Evolutionary conservation across 1,139 yeast genomes (phyloP).

Genomic region (Debaryomycetaceae sp.): DNA sequence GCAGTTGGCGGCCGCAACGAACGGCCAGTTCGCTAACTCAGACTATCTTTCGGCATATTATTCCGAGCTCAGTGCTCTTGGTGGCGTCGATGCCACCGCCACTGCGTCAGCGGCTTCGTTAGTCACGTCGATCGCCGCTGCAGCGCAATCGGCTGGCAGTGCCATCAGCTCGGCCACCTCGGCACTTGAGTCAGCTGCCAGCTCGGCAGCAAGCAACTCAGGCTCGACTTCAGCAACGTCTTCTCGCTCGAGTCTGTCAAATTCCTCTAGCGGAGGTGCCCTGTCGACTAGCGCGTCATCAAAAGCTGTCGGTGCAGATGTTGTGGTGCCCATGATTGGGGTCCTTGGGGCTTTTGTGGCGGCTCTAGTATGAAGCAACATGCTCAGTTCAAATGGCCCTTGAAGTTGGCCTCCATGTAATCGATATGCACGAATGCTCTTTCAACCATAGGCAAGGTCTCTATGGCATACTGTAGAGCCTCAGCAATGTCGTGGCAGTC

Average conservation of each 20-base stretch:
- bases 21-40: background rate
- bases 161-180: constrained; percentile 4
- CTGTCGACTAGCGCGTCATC: constrained; percentile 6
- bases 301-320: constrained; percentile 9
- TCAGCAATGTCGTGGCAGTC: constrained; percentile 82
- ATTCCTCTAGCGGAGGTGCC: constrained; percentile 5
- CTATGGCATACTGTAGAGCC: constrained; percentile 74
- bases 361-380: constrained; percentile 12
- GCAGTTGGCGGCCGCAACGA: background rate
- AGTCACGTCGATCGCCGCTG: too few species aligned
- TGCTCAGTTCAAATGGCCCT: constrained; percentile 40
- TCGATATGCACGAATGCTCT: constrained; percentile 81
- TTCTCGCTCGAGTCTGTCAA: constrained; percentile 2
- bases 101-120: background rate
- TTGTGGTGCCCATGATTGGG: constrained; percentile 15
- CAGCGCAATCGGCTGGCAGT: constrained; percentile 2
- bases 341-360: constrained; percentile 14
- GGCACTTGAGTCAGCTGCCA: constrained; percentile 5
- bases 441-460: constrained; percentile 71
- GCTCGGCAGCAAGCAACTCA: constrained; percentile 4
- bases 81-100: background rate
- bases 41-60: background rate
- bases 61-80: background rate
- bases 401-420: constrained; percentile 53
- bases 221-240: constrained; percentile 5